Percentiles rank a stretch among this genome's conserved stretches.
Evolutionary conservation across 192 early-diverging fungal species (phyloP).

Genomic region (Podila epicladia): DNA sequence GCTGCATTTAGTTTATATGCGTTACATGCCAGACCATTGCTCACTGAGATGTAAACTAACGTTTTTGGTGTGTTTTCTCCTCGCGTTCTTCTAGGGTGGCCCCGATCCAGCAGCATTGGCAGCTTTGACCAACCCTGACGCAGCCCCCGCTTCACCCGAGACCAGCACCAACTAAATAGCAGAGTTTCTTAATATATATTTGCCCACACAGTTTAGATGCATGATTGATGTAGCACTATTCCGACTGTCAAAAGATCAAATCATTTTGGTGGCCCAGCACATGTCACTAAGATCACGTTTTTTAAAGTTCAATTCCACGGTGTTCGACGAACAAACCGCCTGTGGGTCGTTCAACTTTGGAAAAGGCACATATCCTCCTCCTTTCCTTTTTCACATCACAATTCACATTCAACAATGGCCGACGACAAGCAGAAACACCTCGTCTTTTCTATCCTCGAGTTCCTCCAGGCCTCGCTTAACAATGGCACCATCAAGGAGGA

Average conservation of each 20-base stretch:
- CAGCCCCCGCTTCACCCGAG: background rate
- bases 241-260: too few relatives aligned
- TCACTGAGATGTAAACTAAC: too few relatives aligned
- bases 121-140: slow-evolving; percentile 7
- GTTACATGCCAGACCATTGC: background rate
- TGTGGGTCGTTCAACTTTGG: background rate
- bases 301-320: too few relatives aligned
- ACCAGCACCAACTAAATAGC: background rate
- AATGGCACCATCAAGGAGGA: slow-evolving; percentile 78
- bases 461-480: slow-evolving; percentile 73
- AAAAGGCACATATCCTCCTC: background rate
- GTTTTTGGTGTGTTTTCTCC: background rate
- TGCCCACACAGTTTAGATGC: too few relatives aligned
- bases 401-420: slow-evolving; percentile 34
- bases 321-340: too few relatives aligned
- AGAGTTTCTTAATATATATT: too few relatives aligned
- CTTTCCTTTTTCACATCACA: slow-evolving; percentile 5
- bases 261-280: too few relatives aligned
- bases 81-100: slow-evolving; percentile 22
- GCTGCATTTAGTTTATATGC: background rate
- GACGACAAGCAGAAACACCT: slow-evolving; percentile 77
- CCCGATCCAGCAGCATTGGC: slow-evolving; percentile 43
- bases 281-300: too few relatives aligned
- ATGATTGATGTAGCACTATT: too few relatives aligned
- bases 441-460: slow-evolving; percentile 87